Conservation (phyloP, 306 rosid species). For the Lithocarpus polystachyus region DNA sequence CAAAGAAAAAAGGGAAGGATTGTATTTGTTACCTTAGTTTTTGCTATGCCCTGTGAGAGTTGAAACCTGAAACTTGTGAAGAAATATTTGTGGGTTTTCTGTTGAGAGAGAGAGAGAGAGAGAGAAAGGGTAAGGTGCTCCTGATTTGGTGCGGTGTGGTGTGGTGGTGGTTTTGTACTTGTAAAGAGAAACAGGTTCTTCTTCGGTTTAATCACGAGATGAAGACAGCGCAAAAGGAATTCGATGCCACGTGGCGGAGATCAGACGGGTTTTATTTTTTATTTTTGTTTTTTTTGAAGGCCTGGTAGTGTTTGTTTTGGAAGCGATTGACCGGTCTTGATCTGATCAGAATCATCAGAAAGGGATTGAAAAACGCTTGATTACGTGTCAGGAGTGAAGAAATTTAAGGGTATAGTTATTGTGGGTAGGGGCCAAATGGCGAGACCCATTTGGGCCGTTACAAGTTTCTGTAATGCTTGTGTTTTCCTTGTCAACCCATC, state of each 20-base stretch:
- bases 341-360: too few relatives aligned
- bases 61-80: neutral
- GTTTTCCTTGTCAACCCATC: too few relatives aligned
- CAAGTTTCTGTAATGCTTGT: too few relatives aligned
- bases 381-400: too few relatives aligned
- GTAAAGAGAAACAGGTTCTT: neutral
- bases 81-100: neutral
- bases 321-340: neutral
- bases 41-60: neutral
- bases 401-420: too few relatives aligned
- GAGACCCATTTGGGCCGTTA: too few relatives aligned
- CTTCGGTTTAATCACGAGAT: neutral
- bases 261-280: neutral
- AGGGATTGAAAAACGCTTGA: too few relatives aligned
- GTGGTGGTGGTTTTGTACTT: neutral
- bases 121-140: neutral
- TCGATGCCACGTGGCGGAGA: constrained; percentile 27
- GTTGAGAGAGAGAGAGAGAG: neutral
- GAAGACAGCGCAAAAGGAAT: neutral
- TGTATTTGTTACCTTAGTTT: constrained; percentile 20
- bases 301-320: neutral
- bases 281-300: too few relatives aligned
- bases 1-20: neutral
- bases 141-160: neutral
- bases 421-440: too few relatives aligned